Conservation (phyloP, 257 asterid species). For the Jacaranda mimosifolia region DNA sequence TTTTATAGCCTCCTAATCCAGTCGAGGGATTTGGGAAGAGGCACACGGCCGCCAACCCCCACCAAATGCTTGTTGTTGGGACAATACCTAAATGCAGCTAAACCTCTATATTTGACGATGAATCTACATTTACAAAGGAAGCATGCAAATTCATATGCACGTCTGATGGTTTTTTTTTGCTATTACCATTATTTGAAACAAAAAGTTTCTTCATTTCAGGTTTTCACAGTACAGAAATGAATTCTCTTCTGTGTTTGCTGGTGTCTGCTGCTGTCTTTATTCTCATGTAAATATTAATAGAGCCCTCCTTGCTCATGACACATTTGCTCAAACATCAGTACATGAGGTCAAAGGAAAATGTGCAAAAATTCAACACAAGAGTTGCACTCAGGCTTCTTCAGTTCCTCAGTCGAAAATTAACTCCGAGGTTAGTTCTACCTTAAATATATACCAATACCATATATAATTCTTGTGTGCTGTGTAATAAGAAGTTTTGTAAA, state of each 20-base stretch:
- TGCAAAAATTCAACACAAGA: conserved; percentile 2
- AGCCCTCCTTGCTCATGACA: conserved; percentile 19
- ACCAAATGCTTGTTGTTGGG: no score
- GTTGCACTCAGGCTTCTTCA: conserved; percentile 30
- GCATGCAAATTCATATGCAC: neutral
- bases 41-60: no score
- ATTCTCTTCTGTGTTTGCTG: conserved; percentile 37
- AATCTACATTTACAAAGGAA: no score
- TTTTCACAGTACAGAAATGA: conserved; percentile 19
- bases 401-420: conserved; percentile 36
- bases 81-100: neutral
- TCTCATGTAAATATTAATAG: conserved; percentile 42
- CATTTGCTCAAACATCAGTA: conserved; percentile 13
- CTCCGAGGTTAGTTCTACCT: conserved; percentile 34
- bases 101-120: neutral
- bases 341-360: conserved; percentile 6
- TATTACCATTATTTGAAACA: conserved; percentile 11
- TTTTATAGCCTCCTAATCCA: no score
- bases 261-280: conserved; percentile 44
- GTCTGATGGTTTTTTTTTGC: neutral
- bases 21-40: no score
- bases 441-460: conserved; percentile 29
- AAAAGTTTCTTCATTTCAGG: conserved; percentile 44
- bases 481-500: conserved; percentile 47
- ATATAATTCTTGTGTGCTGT: conserved; percentile 44